Percentiles rank a stretch among this genome's conserved stretches.
Conservation (phyloP, 495 filamentous ascomycete species). For the Podospora fimiseda region DNA sequence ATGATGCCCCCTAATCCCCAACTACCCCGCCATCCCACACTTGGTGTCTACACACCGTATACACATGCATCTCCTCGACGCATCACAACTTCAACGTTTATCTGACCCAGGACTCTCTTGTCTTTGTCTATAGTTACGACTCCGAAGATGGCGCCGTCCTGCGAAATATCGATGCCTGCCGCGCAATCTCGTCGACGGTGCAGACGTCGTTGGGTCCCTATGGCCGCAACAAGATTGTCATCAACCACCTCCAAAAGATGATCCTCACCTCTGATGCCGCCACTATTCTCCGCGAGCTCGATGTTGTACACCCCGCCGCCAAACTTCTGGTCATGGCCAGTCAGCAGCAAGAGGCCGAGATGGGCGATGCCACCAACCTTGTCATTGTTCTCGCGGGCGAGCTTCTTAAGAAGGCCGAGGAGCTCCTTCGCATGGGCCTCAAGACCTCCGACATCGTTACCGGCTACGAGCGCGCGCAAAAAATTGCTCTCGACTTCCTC, state of each 20-base stretch:
- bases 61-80: too few relatives aligned
- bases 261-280: constrained; percentile 96
- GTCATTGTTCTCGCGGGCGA: constrained; percentile 96
- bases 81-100: constrained; percentile 19
- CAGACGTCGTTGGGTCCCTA: constrained; percentile 96
- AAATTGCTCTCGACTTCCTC: constrained; percentile 74
- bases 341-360: constrained; percentile 98
- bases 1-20: neutral
- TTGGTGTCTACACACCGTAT: constrained; percentile 3
- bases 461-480: constrained; percentile 91
- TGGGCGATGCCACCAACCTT: constrained; percentile 97
- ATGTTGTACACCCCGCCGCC: constrained; percentile 96
- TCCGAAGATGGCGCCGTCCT: constrained; percentile 98
- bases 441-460: constrained; percentile 94
- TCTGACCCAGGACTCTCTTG: constrained; percentile 14
- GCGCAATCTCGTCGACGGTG: constrained; percentile 90
- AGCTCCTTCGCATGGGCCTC: constrained; percentile 87
- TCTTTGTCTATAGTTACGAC: constrained; percentile 63
- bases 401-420: constrained; percentile 94
- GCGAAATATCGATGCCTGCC: constrained; percentile 97
- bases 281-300: constrained; percentile 92
- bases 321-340: constrained; percentile 99
- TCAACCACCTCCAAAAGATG: constrained; percentile 99
- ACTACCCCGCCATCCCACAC: constrained; percentile 10
- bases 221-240: constrained; percentile 99